Base-by-base conservation (phyloP, 306 rosid genomes). In the Sindora glabra region DNA sequence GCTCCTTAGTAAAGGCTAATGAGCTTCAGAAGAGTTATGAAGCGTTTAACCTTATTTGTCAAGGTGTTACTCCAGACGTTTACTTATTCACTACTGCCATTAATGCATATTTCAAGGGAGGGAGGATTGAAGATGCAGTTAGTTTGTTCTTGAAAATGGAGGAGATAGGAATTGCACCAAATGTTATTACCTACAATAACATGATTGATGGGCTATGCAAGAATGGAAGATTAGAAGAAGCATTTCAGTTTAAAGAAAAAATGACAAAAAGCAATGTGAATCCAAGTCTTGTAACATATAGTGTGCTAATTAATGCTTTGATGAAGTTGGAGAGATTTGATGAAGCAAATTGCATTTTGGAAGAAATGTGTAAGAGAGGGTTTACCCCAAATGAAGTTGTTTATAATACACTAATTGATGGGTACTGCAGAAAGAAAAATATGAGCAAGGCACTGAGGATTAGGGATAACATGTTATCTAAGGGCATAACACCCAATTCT, bases 201-300 rank as follows among this genome's bases (percentile, higher is more conserved):
- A 25, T 87, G 52, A 87, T 87, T 48, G 79, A 87, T 55, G 95
- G 90, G 33, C 73, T 87, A 24, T 87, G 81, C 72, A 77, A 79
- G 77, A 60, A 57, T 40, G 80, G 89, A 40, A 81, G 86, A 68
- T 51, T 83, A 21, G 81, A 56, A 6, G 88, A 79, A 42, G 90
- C 89, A 1, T 67, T 81, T 61, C 38, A 16, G 56, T 64, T 78
- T 50, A 87, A 77, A 47, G 74, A 67, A n/a, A 81, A 59, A 77
- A 83, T 87, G 95, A 47, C 55, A 13, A 48, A 53, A 3, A 59
- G 65, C 48, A 69, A 80, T 15, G 82, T 87, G 54, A 62, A 40
- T 10, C 89, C 81, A 5, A 83, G 63, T 79, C 69, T 79, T 2
- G 56, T 74, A 34, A 87, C 95, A 3, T 87, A 72, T 42, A 72